Percentiles rank a stretch among this genome's conserved stretches.
Conservation (phyloP, 176 grass and related monocot species). For the Secale cereale region DNA sequence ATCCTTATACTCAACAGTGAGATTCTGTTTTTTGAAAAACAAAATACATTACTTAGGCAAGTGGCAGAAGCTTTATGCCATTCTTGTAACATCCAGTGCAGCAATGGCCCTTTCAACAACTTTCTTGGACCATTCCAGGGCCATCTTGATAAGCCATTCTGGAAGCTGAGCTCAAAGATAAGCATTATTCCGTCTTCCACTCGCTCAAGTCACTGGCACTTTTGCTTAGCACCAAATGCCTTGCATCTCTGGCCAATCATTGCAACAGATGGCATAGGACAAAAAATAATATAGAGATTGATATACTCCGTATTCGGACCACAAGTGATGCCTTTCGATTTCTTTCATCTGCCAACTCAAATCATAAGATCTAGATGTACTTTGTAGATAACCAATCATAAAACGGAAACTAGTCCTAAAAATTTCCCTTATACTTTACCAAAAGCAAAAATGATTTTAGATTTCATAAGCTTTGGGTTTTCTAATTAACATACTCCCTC, state of each 20-base stretch:
- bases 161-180: slow-evolving; percentile 8
- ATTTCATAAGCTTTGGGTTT: not conserved
- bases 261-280: not conserved
- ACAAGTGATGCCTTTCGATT: not conserved
- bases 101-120: not conserved
- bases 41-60: not conserved
- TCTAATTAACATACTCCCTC: not conserved
- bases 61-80: not conserved
- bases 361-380: not conserved
- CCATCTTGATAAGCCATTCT: slow-evolving; percentile 3
- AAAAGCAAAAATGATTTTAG: not conserved
- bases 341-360: not conserved
- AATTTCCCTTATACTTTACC: not conserved
- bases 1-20: too few relatives aligned
- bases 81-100: not conserved
- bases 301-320: not conserved
- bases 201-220: not conserved
- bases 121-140: slow-evolving; percentile 1
- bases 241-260: not conserved
- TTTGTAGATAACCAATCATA: not conserved
- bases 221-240: not conserved
- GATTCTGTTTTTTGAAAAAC: not conserved
- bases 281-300: not conserved
- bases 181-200: slow-evolving; percentile 16
- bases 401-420: not conserved